These are phyloP conservation scores for Colletotrichum navitas DNA, from an alignment of 2,329 filamentous ascomycete genomes.

Conservation along the genomic window DNA sequence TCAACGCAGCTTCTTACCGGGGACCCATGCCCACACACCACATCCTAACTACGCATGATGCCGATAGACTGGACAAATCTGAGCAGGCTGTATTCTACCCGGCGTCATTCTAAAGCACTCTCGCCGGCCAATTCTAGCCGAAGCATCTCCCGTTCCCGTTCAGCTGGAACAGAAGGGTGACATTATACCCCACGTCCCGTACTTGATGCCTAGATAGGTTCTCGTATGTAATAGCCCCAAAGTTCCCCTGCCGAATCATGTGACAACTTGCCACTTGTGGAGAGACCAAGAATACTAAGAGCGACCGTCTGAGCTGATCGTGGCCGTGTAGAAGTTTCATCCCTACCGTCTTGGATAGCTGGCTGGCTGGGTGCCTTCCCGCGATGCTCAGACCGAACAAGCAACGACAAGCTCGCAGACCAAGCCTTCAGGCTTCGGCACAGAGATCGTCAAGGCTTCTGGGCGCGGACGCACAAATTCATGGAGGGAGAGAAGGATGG, in stretches of 20 bases:
- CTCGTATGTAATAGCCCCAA: conserved; percentile 31
- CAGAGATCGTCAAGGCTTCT: neutral
- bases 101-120: neutral
- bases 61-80: conserved; percentile 1
- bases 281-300: conserved; percentile 34
- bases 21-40: conserved; percentile 4
- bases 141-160: conserved; percentile 21
- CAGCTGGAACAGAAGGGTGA: conserved; percentile 28
- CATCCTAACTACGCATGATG: neutral
- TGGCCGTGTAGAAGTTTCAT: neutral
- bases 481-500: neutral
- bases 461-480: conserved; percentile 7
- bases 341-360: neutral
- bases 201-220: conserved; percentile 21
- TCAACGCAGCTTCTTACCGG: neutral
- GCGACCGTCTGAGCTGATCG: neutral
- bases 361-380: conserved; percentile 6
- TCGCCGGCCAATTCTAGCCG: conserved; percentile 5
- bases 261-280: conserved; percentile 30
- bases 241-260: conserved; percentile 21
- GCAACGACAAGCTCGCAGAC: conserved; percentile 30
- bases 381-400: conserved; percentile 27
- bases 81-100: neutral
- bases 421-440: conserved; percentile 3
- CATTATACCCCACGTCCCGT: conserved; percentile 12